Base-by-base conservation (phyloP, 768 basidiomycete species). In the Tulasnella sp. region DNA sequence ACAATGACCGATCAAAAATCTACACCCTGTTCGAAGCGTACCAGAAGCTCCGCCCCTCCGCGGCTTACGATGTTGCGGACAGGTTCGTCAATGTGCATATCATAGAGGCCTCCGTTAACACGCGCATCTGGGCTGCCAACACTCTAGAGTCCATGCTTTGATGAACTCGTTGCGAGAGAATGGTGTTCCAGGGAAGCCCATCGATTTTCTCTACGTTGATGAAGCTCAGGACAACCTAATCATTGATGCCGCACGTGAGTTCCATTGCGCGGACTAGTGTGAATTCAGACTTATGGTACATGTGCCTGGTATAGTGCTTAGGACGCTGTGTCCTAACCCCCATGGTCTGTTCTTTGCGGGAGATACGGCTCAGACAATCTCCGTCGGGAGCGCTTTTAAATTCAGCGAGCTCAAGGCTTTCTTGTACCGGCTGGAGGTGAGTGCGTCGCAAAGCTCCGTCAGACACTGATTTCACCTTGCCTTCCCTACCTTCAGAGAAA, bases 221-320 rank as follows among this genome's bases (percentile, higher is more conserved):
- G 91, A 93, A 81, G 88, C 87, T 0, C 91, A 93, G 80, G 92
- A 93, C 78, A 88, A 90, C 79, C 84, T 92, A 0, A 83, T 92
- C 8, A 86, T 92, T 7, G 91, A 93, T 38, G 31, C 34, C 15
- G 54, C 22, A 7, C 0, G 74, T 75, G 38, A 34, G 74, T 68
- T 7, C 25, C 19, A 17, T 45, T 34, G 39, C 25, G 2, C 29
- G 12, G 5, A 34, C 19, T 34, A 7, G 6, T 31, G 6, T 49
- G 9, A 49, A n/a, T n/a, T 49, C 2, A 19, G 45, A 2, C 19
- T 49, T 22, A 49, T 22, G 19, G 45, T 19, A 22, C 1, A 15
- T 49, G 19, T 19, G 22, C 17, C 45, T 8, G 45, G 19, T 49
- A 45, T 22, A 76, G 75, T 76, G 67, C 67, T 76, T 36, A 29